Evolutionary conservation across 345 rosid genomes (phyloP).

Genomic region (Hibiscus syriacus): DNA sequence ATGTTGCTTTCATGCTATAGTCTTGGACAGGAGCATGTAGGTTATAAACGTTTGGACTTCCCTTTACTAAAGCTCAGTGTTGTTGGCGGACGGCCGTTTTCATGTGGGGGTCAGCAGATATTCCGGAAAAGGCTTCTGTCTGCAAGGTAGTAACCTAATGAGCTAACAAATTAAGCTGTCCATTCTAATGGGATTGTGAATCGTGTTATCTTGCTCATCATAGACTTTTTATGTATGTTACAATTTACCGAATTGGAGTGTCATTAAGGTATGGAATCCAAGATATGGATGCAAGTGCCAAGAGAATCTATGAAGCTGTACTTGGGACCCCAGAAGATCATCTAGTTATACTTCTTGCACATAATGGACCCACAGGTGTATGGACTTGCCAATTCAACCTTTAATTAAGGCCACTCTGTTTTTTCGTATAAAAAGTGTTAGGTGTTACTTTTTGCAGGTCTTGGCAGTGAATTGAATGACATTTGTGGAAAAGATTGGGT

Average conservation of each 20-base stretch:
- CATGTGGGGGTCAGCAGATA: slow-evolving; percentile 58
- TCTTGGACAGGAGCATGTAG: too few relatives aligned
- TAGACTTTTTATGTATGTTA: neutral
- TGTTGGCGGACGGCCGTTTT: slow-evolving; percentile 91
- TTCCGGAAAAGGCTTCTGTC: slow-evolving; percentile 48
- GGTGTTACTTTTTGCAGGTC: slow-evolving; percentile 42
- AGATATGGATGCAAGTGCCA: slow-evolving; percentile 61
- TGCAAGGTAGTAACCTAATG: slow-evolving; percentile 33
- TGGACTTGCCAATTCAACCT: slow-evolving; percentile 13
- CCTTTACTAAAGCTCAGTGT: slow-evolving; percentile 63
- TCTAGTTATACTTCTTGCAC: too few relatives aligned
- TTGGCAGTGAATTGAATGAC: slow-evolving; percentile 62
- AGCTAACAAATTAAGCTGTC: neutral
- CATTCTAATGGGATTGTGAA: neutral
- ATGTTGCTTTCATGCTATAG: slow-evolving; percentile 13
- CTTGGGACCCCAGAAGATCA: too few relatives aligned
- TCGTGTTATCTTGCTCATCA: neutral
- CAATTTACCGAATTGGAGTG: slow-evolving; percentile 3
- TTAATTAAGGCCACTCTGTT: neutral
- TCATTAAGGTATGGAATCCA: slow-evolving; percentile 61
- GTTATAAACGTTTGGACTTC: too few relatives aligned
- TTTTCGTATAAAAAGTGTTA: neutral
- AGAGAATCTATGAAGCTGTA: slow-evolving; percentile 49
- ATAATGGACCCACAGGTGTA: slow-evolving; percentile 59
- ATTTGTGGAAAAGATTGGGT: too few relatives aligned